Evolutionary conservation across 495 filamentous ascomycete genomes (phyloP), one percentile per base, ranked within the genome.

Genomic region (Haplographium delicatum): DNA sequence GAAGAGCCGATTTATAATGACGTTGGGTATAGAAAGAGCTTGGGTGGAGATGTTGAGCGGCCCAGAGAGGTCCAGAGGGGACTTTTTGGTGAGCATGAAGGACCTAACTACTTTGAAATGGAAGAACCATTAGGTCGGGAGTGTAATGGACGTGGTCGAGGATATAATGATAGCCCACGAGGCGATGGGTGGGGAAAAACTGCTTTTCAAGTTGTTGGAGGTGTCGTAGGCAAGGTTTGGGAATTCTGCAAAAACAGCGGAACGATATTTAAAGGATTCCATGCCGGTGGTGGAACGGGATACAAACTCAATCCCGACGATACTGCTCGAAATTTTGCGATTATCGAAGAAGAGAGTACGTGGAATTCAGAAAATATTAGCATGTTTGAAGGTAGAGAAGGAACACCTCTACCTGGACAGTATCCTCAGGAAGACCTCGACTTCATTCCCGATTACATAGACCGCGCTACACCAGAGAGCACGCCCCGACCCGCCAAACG

Each of bases 261-360:
- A 1, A 78, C 80, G 8, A 78, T 84, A 0, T 91, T 96, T 62
- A 71, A 74, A 40, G 90, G 90, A 0, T 96, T 96, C 66, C 83
- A 91, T 48, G 86, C 89, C 11, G 90, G 88, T 20, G 89, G 85
- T 15, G 90, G 89, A 4, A 72, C 69, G 30, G 85, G 81, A 11
- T 95, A 89, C 58, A 68, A 75, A 7, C 9, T 58, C 27, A 19
- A 51, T 51, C 42, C 43, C 10, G 20, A 47, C 25, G 28, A 44
- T 24, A 37, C 33, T 11, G 19, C 48, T 2, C 37, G 26, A n/a
- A 38, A 51, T 42, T 48, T 50, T 28, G 35, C 47, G 11, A 26
- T 35, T n/a, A 25, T 43, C 9, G 44, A 54, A 18, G 39, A 49
- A 24, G 37, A 50, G 8, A 31, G 28, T 15, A 26, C 28, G 11